Evolutionary conservation across 805 yeast species (phyloP), one percentile per base, ranked within the genome.

Genomic region (Kazachstania taianensis): DNA sequence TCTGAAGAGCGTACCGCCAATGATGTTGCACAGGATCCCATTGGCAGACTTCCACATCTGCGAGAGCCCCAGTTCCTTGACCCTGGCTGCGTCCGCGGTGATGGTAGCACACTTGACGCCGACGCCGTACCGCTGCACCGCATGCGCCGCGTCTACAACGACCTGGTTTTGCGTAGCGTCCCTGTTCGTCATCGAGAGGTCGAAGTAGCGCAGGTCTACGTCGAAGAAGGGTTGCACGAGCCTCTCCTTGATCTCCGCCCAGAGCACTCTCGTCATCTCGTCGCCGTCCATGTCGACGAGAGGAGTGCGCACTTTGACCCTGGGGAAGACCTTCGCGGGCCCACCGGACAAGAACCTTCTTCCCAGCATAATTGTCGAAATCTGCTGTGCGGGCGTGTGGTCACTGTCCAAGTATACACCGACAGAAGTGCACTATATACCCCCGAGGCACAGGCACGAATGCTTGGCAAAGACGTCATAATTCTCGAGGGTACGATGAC

Each of bases 81-180:
- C 89, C 58, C 92, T 69, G 17, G 72, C 75, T 57, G 81, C 89
- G 57, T 81, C 89, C 2, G 89, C 89, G 2, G 89, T 81, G 49
- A 81, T 81, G n/a, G 89, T 81, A 33, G 92, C 89, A 69, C 89
- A 81, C 59, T 81, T 81, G 48, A 81, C 69, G 53, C 86, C 89
- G 17, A 81, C 89, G 42, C 86, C 87, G 46, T 75, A 76, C 57
- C 80, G 55, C 53, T 70, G 69, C 46, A 78, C 81, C 20, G 87
- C 89, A 42, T 76, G 66, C 15, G 89, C 89, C 4, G 89, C 81
- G 45, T 81, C 89, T 32, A 68, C 51, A n/a, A 89, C 81, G 49
- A 81, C 71, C 56, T 78, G 68, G 57, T 81, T 89, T 41, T 76
- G 65, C 23, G 89, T 80, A 22, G 67, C 62, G 53, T 81, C 89